Base-by-base conservation (phyloP, 2,329 filamentous ascomycete genomes). In the Podosphaera leucotricha region DNA sequence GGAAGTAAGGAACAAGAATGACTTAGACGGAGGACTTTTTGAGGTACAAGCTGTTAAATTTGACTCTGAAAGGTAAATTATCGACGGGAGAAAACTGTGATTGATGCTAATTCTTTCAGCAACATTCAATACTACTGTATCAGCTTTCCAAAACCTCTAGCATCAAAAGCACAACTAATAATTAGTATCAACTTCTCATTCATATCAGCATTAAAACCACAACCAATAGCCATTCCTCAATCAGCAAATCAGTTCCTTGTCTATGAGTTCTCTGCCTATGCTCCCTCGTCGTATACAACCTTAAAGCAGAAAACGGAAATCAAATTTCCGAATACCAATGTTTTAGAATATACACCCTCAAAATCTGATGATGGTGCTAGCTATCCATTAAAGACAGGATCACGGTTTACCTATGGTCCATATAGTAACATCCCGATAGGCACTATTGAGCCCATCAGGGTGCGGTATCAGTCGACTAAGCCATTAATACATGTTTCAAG, bases 251-350 rank as follows among this genome's bases (percentile, higher is more conserved):
- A 98, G 63, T 94, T 78, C 64, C 75, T 98, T 44, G 68, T 73
- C 46, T 85, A 92, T 66, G 68, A 75, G 45, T 92, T 93, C 66
- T 87, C 82, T 48, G 80, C 81, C 52, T 93, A 92, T 62, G 72
- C 70, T 40, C 78, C 77, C 15, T 92, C 83, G 8, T 77, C 80
- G 48, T 98, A 98, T 65, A 64, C 70, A 16, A 94, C 85, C 13
- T 61, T 72, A 55, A 93, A 93, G 66, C 90, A 98, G 61, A 94
- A 94, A 73, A 95, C 90, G 35, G 93, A 95, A 63, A 64, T 98
- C 63, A 94, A 94, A 66, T 77, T 92, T 53, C 72, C 81, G 41
- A 79, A 74, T 44, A 65, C 71, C 50, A 77, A 82, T 53, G 70
- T 93, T 22, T 80, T 85, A 46, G 84, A 94, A 57, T 92, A 83